These are phyloP conservation scores for Grosmannia huntii DNA, from an alignment of 2,329 filamentous ascomycete species.

Conservation along the genomic window DNA sequence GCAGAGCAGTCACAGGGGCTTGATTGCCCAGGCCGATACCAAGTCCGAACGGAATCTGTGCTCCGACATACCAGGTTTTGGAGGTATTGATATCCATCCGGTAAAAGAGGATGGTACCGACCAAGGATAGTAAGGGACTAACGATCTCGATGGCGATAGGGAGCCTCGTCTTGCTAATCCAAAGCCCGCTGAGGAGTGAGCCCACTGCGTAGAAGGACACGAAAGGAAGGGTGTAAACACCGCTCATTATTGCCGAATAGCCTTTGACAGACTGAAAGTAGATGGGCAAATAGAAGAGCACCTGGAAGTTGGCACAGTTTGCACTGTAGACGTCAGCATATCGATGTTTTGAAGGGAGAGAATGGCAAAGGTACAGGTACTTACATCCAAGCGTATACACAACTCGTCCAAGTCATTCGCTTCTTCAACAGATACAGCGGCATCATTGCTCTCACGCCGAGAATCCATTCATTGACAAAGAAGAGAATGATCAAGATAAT, in stretches of 20 bases:
- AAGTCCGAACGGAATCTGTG: background rate
- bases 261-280: slow-evolving; percentile 1
- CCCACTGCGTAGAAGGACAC: background rate
- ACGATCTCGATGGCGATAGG: background rate
- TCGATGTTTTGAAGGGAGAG: background rate
- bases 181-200: background rate
- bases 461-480: background rate
- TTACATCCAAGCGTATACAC: background rate
- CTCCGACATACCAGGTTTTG: background rate
- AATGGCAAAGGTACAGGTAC: background rate
- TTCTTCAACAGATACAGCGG: background rate
- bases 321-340: background rate
- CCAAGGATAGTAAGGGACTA: background rate
- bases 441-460: background rate
- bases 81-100: background rate
- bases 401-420: background rate
- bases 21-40: slow-evolving; percentile 1
- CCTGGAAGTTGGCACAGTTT: slow-evolving; percentile 1
- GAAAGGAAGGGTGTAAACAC: background rate
- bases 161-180: background rate
- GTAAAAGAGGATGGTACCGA: slow-evolving; percentile 1
- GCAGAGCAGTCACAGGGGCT: background rate
- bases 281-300: background rate
- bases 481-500: background rate
- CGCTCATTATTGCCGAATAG: background rate